Evolutionary conservation across 2,329 filamentous ascomycete genomes (phyloP), one percentile per base, ranked within the genome.

Genomic region (Nigrograna mackinnonii): DNA sequence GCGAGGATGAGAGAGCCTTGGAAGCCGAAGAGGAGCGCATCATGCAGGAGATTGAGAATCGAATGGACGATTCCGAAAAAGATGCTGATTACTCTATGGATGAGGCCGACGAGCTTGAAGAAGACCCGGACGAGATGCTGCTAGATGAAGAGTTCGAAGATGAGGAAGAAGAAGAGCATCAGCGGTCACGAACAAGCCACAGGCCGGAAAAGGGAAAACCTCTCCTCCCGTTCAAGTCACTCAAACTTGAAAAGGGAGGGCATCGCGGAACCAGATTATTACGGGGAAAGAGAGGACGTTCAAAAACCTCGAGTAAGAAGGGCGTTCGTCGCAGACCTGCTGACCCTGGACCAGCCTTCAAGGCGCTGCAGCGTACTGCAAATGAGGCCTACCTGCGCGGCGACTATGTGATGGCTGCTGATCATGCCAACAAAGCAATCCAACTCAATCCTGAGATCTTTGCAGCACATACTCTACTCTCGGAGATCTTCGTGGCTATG

Each of bases 341-440:
- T 6, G 85, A 88, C 60, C 85, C 84, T 13, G 81, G 84, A 33
- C 82, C 79, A 30, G 84, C 90, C 53, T 88, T 91, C 64, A 89
- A 85, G 56, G 74, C 80, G 30, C 75, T 85, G 31, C 76, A 91
- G 36, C 78, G 79, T 35, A 75, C 80, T 57, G 87, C 88, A 3
- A 87, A 84, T 44, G 77, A 84, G 46, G 81, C 83, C 4, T 91
- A 85, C 58, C 75, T 89, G 44, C 73, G 78, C 7, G 75, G 78
- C 19, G 76, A 85, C 16, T 83, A 85, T 49, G 75, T 80, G 4
- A 72, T 76, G 3, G 66, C 66, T 12, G 56, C 66, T 19, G 51
- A 58, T 5, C 61, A 57, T 41, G 60, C 60, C 3, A 55, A 62
- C 14, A 55, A 61, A 42, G 67, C 67, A 9, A 64, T 70, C 30